Evolutionary conservation across 2,329 filamentous ascomycete genomes (phyloP).

Genomic region (Helicocarpus griseus): DNA sequence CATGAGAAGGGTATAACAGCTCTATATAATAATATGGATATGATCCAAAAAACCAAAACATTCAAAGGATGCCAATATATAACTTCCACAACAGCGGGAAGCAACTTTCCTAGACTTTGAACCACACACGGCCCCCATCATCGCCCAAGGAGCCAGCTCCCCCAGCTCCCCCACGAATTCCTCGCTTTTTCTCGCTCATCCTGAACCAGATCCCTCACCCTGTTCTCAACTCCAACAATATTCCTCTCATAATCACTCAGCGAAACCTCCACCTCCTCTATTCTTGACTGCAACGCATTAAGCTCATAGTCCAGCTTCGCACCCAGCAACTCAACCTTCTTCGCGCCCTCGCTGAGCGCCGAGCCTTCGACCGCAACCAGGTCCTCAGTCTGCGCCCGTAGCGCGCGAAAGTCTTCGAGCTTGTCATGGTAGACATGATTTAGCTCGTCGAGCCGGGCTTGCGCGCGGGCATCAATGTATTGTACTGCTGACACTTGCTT

Average conservation of each 20-base stretch:
- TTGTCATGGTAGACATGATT: slow-evolving; percentile 59
- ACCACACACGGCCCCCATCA: slow-evolving; percentile 5
- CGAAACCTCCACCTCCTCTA: slow-evolving; percentile 79
- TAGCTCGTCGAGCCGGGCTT: slow-evolving; percentile 55
- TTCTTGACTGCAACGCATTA: slow-evolving; percentile 64
- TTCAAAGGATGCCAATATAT: slow-evolving; percentile 13
- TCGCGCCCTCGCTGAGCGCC: slow-evolving; percentile 59
- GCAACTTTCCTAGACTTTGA: neutral
- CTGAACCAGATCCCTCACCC: slow-evolving; percentile 52
- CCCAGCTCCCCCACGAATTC: slow-evolving; percentile 51
- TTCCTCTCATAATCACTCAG: slow-evolving; percentile 70
- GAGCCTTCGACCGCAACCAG: slow-evolving; percentile 60
- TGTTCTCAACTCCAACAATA: slow-evolving; percentile 59
- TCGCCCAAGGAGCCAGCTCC: slow-evolving; percentile 18
- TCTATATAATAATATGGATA: neutral
- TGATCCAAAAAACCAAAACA: slow-evolving; percentile 11
- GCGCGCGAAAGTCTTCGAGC: slow-evolving; percentile 57
- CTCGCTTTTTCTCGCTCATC: slow-evolving; percentile 48
- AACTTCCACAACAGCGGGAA: neutral
- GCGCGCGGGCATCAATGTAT: slow-evolving; percentile 55
- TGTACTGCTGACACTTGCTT: slow-evolving; percentile 34
- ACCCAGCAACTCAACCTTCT: slow-evolving; percentile 69
- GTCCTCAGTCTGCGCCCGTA: slow-evolving; percentile 59
- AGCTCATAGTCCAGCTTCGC: slow-evolving; percentile 92
- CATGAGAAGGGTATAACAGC: neutral